Conservation (phyloP, 164 flowering plant species). For the Dillenia turbinata region DNA sequence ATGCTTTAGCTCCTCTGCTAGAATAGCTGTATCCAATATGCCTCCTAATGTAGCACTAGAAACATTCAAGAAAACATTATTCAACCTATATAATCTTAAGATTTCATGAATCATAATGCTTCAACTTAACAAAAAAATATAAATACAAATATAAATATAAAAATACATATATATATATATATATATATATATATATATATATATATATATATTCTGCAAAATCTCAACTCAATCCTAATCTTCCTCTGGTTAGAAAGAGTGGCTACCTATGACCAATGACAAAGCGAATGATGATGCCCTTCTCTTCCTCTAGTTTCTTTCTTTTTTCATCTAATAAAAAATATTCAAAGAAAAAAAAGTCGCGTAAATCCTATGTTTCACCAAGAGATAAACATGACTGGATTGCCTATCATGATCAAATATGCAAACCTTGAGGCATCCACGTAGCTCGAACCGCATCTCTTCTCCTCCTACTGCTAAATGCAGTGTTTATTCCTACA, state of each 20-base stretch:
- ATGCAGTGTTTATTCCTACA: conserved; percentile 62
- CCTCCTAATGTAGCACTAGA: conserved; percentile 60
- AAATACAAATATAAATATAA: background rate
- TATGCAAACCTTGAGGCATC: conserved; percentile 60
- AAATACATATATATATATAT: too few species aligned
- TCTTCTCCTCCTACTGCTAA: conserved; percentile 66
- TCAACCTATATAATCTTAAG: too few species aligned
- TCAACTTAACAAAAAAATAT: background rate
- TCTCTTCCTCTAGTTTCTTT: conserved; percentile 52
- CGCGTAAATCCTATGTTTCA: background rate
- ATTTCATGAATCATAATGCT: too few species aligned
- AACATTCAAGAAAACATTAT: background rate
- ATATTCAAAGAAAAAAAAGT: background rate
- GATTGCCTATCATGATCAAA: background rate
- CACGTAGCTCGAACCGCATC: conserved; percentile 70
- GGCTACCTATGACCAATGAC: conserved; percentile 61
- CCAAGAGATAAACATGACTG: too few species aligned
- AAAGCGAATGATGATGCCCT: conserved; percentile 58
- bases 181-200: background rate
- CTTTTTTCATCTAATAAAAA: conserved; percentile 42
- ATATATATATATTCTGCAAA: background rate
- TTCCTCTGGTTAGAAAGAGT: too few species aligned
- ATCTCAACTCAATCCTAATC: background rate
- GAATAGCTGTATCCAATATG: conserved; percentile 53
- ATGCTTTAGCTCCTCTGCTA: conserved; percentile 58